Evolutionary conservation across 1,284 basidiomycete species (phyloP).

Genomic region (Xerocomus cyaneibrunnescens): DNA sequence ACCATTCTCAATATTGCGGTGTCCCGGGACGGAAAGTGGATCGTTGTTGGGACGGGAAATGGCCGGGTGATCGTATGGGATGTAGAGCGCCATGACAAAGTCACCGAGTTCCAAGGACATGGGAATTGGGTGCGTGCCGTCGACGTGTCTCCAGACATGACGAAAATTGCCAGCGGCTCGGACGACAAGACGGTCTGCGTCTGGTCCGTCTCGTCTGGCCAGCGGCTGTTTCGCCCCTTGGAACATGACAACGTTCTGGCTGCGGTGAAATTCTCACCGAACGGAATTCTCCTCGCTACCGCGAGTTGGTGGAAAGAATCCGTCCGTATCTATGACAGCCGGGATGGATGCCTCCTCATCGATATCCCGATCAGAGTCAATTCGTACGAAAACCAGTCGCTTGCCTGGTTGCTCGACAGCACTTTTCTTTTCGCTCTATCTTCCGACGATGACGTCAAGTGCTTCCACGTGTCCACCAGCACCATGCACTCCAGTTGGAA

Average conservation of each 20-base stretch:
- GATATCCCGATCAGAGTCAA: slow-evolving; percentile 8
- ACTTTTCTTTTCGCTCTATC: slow-evolving; percentile 4
- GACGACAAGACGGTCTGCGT: slow-evolving; percentile 9
- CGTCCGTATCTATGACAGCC: slow-evolving; percentile 10
- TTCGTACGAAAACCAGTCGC: slow-evolving; percentile 8
- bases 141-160: slow-evolving; percentile 6
- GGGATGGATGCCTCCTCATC: slow-evolving; percentile 5
- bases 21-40: slow-evolving; percentile 4
- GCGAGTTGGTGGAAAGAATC: slow-evolving; percentile 10
- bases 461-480: not conserved
- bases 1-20: slow-evolving; percentile 3
- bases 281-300: slow-evolving; percentile 6
- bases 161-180: slow-evolving; percentile 6
- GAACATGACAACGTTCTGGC: slow-evolving; percentile 4
- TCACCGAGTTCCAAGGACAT: slow-evolving; percentile 5
- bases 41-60: slow-evolving; percentile 1
- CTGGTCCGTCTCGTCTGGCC: slow-evolving; percentile 5
- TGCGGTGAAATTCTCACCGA: slow-evolving; percentile 6
- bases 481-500: slow-evolving; percentile 1
- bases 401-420: slow-evolving; percentile 1
- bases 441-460: slow-evolving; percentile 2
- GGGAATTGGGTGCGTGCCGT: slow-evolving; percentile 8
- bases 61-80: slow-evolving; percentile 9
- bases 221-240: slow-evolving; percentile 7
- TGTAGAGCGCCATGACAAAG: slow-evolving; percentile 3